phyloP scores from a whole-genome alignment of 78 protist species.

The Polysphondylium violaceum region DNA sequence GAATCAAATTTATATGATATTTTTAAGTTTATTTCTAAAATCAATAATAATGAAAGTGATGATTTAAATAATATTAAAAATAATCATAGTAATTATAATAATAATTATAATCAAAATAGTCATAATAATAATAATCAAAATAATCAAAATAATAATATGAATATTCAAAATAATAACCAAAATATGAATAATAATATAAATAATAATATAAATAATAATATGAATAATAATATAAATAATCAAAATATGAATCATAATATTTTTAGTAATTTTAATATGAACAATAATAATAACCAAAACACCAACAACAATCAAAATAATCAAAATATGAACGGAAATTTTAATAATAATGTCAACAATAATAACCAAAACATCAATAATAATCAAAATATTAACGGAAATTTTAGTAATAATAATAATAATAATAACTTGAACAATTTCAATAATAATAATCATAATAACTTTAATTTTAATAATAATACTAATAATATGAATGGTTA shows the following conservation, averaged over 20 bases:
- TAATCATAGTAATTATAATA: neutral
- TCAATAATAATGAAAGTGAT: conserved; percentile 1
- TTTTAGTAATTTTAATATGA: neutral
- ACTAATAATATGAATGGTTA: neutral
- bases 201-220: neutral
- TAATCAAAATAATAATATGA: too few relatives aligned
- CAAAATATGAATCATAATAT: neutral
- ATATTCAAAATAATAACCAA: conserved; percentile 3
- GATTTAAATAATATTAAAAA: neutral
- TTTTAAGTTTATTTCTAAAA: conserved; percentile 12
- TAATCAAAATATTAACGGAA: neutral
- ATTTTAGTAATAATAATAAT: neutral
- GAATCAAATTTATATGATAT: conserved; percentile 13
- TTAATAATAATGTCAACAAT: neutral
- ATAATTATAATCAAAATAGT: neutral
- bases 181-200: neutral
- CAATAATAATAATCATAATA: neutral
- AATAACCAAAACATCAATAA: neutral
- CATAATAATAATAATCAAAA: too few relatives aligned
- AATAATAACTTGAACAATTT: neutral
- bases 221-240: neutral
- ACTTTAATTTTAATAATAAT: neutral
- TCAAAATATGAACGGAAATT: neutral
- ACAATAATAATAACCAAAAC: neutral
- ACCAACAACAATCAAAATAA: neutral